phyloP scores from a whole-genome alignment of 129 eudicot species.

The Lactuca saligna region DNA sequence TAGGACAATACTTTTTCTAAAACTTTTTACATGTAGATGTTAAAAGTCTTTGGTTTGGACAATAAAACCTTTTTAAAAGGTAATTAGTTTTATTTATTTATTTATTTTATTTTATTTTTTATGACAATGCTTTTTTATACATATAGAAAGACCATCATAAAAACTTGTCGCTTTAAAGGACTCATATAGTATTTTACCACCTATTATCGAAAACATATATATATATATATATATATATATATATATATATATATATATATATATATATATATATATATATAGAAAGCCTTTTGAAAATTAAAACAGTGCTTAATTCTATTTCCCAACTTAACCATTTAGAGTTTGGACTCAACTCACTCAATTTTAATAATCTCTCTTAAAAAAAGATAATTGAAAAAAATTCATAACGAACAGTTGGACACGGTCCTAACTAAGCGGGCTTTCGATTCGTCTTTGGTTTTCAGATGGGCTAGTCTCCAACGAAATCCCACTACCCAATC shows the following conservation, averaged over 20 bases:
- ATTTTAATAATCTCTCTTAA: too few species aligned
- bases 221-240: too few species aligned
- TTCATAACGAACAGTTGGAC: neutral
- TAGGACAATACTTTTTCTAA: too few species aligned
- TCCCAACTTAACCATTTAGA: neutral
- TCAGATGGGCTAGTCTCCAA: neutral
- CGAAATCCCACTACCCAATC: too few species aligned
- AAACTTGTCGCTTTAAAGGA: too few species aligned
- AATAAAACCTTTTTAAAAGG: neutral
- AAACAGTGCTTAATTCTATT: neutral
- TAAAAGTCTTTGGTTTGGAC: neutral
- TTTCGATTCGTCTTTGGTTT: neutral
- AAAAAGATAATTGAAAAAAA: too few species aligned
- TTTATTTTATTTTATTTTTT: too few species aligned
- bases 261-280: too few species aligned
- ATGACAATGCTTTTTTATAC: neutral
- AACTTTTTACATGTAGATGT: neutral
- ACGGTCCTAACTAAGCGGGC: neutral
- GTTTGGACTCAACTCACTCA: neutral
- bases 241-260: too few species aligned
- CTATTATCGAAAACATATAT: neutral
- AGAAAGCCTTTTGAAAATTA: neutral
- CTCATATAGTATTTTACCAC: too few species aligned
- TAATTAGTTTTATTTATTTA: neutral
- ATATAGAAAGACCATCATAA: too few species aligned